Evolutionary conservation across 495 filamentous ascomycete species (phyloP), one percentile per base, ranked within the genome.

Genomic region (Aspergillus avenaceus): DNA sequence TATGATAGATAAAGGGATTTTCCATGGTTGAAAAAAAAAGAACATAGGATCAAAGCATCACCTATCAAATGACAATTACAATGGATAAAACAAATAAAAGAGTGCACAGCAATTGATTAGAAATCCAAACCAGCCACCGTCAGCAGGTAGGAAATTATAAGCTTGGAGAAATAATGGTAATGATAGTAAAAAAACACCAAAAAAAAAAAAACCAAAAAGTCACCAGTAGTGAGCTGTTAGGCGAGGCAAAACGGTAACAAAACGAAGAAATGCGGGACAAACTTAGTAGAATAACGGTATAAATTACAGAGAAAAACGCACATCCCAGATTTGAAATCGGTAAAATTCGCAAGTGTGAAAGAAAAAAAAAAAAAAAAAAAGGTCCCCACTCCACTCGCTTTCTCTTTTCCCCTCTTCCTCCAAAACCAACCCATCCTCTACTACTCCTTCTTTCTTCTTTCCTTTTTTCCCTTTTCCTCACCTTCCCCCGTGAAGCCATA

Each of bases 381-480:
- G 47, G 54, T 62, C 61, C 57, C 64, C 67, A 67, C 68, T 61
- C 58, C 41, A 5, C 47, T 66, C 67, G 57, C 64, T 62, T 56
- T 61, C 52, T 64, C 60, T 54, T 60, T 59, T 59, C 55, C 61
- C 64, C 62, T 62, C 62, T 66, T 60, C 56, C 49, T 53, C 41
- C 49, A 49, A n/a, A n/a, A n/a, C n/a, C n/a, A n/a, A n/a, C n/a
- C n/a, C n/a, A n/a, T n/a, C n/a, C n/a, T n/a, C n/a, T n/a, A n/a
- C n/a, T n/a, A n/a, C n/a, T 45, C 50, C 51, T 51, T 44, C 51
- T 19, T 38, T 41, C 23, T 45, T 45, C 44, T 55, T 47, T 54
- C 52, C 58, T 52, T 47, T 53, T 47, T 55, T 56, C 60, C 50
- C 50, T 53, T 58, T 56, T 56, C 50, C 56, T 51, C 55, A 60